Percentiles rank a stretch among this genome's conserved stretches.
Conservation (phyloP, 345 rosid species). For the Sonneratia caseolaris region DNA sequence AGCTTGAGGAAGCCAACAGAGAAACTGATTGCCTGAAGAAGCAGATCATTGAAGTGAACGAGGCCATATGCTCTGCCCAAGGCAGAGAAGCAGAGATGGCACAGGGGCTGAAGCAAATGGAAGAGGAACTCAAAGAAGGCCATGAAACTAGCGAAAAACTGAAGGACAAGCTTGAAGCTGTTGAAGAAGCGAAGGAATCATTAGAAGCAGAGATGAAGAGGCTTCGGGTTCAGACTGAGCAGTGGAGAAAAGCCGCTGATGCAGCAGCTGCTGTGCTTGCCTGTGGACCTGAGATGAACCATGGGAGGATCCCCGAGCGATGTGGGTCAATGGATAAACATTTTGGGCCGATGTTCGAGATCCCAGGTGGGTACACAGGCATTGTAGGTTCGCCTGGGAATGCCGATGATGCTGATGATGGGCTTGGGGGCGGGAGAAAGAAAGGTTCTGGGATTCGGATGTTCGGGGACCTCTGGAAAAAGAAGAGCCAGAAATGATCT, state of each 20-base stretch:
- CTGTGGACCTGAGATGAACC: slow-evolving; percentile 50
- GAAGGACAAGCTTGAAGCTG: slow-evolving; percentile 41
- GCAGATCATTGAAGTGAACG: slow-evolving; percentile 37
- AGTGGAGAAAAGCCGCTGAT: slow-evolving; percentile 93
- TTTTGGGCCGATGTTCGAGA: slow-evolving; percentile 43
- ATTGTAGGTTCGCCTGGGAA: slow-evolving; percentile 55
- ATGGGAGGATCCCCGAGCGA: slow-evolving; percentile 40
- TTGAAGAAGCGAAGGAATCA: slow-evolving; percentile 44
- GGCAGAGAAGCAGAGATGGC: slow-evolving; percentile 42
- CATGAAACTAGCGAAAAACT: slow-evolving; percentile 30
- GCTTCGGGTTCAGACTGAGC: slow-evolving; percentile 81
- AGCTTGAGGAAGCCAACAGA: slow-evolving; percentile 26
- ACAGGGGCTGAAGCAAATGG: slow-evolving; percentile 30
- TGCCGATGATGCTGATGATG: slow-evolving; percentile 51
- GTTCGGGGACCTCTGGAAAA: slow-evolving; percentile 90
- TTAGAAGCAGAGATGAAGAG: slow-evolving; percentile 77
- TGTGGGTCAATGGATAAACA: slow-evolving; percentile 76
- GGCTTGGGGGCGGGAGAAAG: slow-evolving; percentile 57
- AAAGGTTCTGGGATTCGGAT: slow-evolving; percentile 65
- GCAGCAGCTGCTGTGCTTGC: slow-evolving; percentile 88
- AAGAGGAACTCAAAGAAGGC: slow-evolving; percentile 55
- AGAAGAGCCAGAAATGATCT: slow-evolving; percentile 57
- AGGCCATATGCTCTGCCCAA: slow-evolving; percentile 24
- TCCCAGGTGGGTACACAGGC: slow-evolving; percentile 28
- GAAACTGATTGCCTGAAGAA: slow-evolving; percentile 53